Conservation (phyloP, 345 rosid species). For the Eucalyptus polybractea region DNA sequence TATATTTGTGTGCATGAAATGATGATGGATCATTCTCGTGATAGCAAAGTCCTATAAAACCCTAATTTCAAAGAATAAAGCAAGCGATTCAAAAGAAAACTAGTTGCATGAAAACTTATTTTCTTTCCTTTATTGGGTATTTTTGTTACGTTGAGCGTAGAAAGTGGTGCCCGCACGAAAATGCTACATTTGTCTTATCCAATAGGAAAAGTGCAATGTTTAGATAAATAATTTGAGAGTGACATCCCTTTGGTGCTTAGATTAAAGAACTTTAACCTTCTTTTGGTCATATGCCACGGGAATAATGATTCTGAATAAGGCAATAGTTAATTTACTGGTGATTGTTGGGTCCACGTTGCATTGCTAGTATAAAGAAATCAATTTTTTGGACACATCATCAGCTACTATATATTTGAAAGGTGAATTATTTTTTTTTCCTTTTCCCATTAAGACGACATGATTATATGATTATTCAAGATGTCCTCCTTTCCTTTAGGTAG, state of each 20-base stretch:
- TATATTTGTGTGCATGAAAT: not conserved
- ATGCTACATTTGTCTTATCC: not conserved
- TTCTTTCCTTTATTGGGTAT: not conserved
- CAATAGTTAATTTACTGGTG: not conserved
- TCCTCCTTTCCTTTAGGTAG: not conserved
- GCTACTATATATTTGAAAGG: not conserved
- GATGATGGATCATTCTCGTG: not conserved
- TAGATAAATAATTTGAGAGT: not conserved
- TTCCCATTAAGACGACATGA: not conserved
- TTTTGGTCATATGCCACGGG: not conserved
- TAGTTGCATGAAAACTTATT: not conserved
- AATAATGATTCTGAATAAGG: not conserved
- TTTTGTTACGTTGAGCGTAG: not conserved
- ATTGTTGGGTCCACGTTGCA: not conserved
- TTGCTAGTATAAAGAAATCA: not conserved
- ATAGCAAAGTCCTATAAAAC: not conserved
- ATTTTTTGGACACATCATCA: not conserved
- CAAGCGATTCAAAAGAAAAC: not conserved
- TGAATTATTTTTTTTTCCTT: not conserved
- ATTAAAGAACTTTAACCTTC: not conserved
- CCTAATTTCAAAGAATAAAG: not conserved
- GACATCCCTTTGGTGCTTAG: not conserved
- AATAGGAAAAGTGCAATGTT: not conserved
- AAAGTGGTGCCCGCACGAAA: not conserved
- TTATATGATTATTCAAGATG: not conserved